Conservation (phyloP, 192 early-diverging fungal genomes). For the Coemansia guatemalensis region DNA sequence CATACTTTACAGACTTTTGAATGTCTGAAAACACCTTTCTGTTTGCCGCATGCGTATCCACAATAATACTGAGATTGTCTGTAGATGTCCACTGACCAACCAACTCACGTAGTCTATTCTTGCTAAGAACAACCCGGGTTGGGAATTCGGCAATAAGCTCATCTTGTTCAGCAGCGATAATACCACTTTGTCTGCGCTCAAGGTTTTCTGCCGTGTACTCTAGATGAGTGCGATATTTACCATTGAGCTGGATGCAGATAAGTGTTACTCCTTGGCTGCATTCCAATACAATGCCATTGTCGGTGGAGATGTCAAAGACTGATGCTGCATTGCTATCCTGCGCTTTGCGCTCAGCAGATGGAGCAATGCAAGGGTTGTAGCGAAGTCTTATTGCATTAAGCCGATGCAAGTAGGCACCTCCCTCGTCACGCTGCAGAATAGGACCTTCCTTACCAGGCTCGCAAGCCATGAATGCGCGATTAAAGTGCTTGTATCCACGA, state of each 20-base stretch:
- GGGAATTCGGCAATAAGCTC: neutral
- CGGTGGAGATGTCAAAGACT: neutral
- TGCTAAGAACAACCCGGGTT: neutral
- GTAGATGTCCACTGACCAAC: neutral
- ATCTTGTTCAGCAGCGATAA: neutral
- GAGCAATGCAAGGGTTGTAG: neutral
- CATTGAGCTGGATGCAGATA: neutral
- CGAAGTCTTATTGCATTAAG: neutral
- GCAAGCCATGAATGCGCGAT: slow-evolving; percentile 63
- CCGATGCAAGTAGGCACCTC: neutral
- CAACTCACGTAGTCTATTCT: neutral
- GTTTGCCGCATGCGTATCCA: neutral
- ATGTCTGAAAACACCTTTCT: neutral
- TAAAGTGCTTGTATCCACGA: slow-evolving; percentile 62
- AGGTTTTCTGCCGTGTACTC: neutral
- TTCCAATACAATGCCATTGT: neutral
- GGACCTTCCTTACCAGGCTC: slow-evolving; percentile 35
- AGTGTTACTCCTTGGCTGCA: neutral
- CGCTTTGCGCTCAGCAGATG: no score
- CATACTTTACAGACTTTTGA: no score
- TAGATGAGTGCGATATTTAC: neutral
- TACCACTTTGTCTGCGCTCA: neutral
- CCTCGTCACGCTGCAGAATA: neutral
- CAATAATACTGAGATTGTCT: neutral
- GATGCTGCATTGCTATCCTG: neutral